Percentiles rank a stretch among this genome's conserved stretches.
Evolutionary conservation across 2,329 filamentous ascomycete species (phyloP).

Genomic region (Fusarium sp.): DNA sequence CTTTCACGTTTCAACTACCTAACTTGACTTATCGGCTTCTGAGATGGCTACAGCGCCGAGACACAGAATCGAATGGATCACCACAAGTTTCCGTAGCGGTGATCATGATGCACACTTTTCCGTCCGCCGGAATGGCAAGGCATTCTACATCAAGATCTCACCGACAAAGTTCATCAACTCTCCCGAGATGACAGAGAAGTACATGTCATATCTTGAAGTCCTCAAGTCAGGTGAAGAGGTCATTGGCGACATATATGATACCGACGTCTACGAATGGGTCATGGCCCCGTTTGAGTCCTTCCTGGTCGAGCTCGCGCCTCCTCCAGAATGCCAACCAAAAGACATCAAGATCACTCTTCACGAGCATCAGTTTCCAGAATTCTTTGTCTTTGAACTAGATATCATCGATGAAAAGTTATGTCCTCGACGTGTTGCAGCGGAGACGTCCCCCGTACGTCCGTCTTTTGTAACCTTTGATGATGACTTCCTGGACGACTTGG

Average conservation of each 20-base stretch:
- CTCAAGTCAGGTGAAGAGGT: constrained; percentile 34
- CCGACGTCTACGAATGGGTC: constrained; percentile 37
- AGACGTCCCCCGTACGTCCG: constrained; percentile 11
- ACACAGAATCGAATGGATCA: constrained; percentile 10
- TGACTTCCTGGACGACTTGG: constrained; percentile 35
- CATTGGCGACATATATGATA: constrained; percentile 28
- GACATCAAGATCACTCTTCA: constrained; percentile 29
- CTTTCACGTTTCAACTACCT: not conserved
- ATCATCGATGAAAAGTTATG: constrained; percentile 29
- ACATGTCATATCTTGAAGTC: constrained; percentile 28
- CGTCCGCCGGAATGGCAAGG: constrained; percentile 35
- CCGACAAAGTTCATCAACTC: constrained; percentile 30
- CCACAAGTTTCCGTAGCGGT: not conserved
- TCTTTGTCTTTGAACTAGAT: constrained; percentile 34
- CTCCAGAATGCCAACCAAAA: not conserved
- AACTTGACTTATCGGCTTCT: not conserved
- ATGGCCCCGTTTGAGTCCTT: constrained; percentile 32
- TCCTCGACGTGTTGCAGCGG: constrained; percentile 11
- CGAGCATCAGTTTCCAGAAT: constrained; percentile 34
- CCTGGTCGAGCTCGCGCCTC: constrained; percentile 38
- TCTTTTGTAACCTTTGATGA: constrained; percentile 31
- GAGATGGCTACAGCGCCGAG: not conserved
- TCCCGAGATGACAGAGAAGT: constrained; percentile 21
- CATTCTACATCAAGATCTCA: constrained; percentile 29
- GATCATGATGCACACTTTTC: constrained; percentile 15